A percentile compares a stretch with the other conserved stretches of the same genome.
Evolutionary conservation across 208 protist genomes (phyloP).

Genomic region (Trypanosoma melophagium): DNA sequence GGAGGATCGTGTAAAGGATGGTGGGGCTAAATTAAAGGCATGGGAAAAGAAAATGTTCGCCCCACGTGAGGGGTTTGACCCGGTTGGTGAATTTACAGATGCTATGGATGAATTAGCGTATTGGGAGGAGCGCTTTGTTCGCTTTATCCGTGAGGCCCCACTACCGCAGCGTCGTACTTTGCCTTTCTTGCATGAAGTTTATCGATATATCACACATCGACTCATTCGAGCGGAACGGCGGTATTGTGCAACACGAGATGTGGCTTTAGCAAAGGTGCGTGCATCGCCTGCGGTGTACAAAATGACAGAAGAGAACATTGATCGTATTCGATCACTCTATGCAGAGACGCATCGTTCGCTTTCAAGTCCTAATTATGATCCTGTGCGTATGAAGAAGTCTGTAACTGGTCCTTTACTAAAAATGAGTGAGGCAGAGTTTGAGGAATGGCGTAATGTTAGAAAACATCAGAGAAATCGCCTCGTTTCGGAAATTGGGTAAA

Average conservation of each 20-base stretch:
- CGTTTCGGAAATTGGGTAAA: slow-evolving; percentile 49
- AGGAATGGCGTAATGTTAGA: slow-evolving; percentile 61
- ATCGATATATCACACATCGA: slow-evolving; percentile 69
- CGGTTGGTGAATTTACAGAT: slow-evolving; percentile 68
- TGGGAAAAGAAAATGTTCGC: slow-evolving; percentile 58
- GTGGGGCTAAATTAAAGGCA: slow-evolving; percentile 39
- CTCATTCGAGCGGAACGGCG: slow-evolving; percentile 72
- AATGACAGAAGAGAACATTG: slow-evolving; percentile 58
- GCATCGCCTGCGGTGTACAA: slow-evolving; percentile 46
- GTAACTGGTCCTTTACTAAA: slow-evolving; percentile 59
- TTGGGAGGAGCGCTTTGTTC: slow-evolving; percentile 66
- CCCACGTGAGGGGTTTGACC: slow-evolving; percentile 57
- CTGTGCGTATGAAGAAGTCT: slow-evolving; percentile 78
- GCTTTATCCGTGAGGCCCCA: slow-evolving; percentile 61
- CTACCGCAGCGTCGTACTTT: slow-evolving; percentile 70
- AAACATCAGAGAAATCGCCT: slow-evolving; percentile 56
- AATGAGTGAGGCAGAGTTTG: slow-evolving; percentile 72
- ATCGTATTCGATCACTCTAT: slow-evolving; percentile 62
- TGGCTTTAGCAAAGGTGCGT: slow-evolving; percentile 31
- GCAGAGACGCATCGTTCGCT: slow-evolving; percentile 76
- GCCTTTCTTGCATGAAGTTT: slow-evolving; percentile 75
- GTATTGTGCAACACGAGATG: slow-evolving; percentile 63
- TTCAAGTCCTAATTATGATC: slow-evolving; percentile 80
- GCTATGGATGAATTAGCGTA: slow-evolving; percentile 78
- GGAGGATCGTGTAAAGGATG: slow-evolving; percentile 40